Percentiles rank a stretch among this genome's conserved stretches.
Conservation (phyloP, 2,329 filamentous ascomycete genomes). For the Alternaria arbusti region DNA sequence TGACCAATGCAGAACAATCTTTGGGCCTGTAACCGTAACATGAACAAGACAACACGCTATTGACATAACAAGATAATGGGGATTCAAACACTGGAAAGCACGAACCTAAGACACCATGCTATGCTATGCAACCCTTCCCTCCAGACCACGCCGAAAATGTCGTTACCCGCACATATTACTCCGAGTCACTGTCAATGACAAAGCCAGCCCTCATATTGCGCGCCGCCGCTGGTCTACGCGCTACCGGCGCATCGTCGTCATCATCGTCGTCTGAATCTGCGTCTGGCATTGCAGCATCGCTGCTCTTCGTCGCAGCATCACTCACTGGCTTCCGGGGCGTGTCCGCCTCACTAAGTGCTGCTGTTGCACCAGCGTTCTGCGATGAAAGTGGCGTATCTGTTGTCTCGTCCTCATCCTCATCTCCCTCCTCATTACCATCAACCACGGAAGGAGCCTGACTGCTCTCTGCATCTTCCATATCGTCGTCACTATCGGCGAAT, state of each 20-base stretch:
- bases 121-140: not conserved
- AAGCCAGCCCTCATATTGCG: slow-evolving; percentile 52
- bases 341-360: slow-evolving; percentile 21
- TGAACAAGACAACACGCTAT: not conserved
- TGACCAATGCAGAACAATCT: too few species aligned
- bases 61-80: not conserved
- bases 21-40: not conserved
- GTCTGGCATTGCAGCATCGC: slow-evolving; percentile 36
- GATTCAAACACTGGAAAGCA: not conserved
- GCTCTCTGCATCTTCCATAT: slow-evolving; percentile 28
- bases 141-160: not conserved
- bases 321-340: slow-evolving; percentile 10
- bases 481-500: slow-evolving; percentile 41
- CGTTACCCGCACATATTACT: slow-evolving; percentile 23
- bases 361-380: slow-evolving; percentile 30
- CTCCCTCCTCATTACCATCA: slow-evolving; percentile 21
- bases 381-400: slow-evolving; percentile 52
- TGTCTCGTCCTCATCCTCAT: slow-evolving; percentile 44
- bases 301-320: slow-evolving; percentile 2
- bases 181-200: slow-evolving; percentile 54
- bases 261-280: slow-evolving; percentile 50
- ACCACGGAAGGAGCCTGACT: slow-evolving; percentile 38
- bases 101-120: not conserved
- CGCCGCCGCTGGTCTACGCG: slow-evolving; percentile 41
- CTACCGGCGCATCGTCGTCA: slow-evolving; percentile 46